phyloP scores from a whole-genome alignment of 345 rosid species.

The Microcos paniculata region DNA sequence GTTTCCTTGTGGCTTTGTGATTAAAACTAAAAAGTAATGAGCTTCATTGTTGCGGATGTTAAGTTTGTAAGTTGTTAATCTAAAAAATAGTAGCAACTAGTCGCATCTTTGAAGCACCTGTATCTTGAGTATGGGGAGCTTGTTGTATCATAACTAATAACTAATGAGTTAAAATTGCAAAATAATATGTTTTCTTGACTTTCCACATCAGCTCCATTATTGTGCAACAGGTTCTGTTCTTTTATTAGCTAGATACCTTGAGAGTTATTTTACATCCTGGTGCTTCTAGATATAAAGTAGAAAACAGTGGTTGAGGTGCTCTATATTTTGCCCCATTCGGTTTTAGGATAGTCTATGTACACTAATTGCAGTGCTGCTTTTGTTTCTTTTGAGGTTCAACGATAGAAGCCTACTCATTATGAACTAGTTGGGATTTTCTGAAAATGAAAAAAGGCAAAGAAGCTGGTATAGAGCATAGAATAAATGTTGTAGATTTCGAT shows the following conservation, averaged over 20 bases:
- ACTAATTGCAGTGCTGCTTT: too few relatives aligned
- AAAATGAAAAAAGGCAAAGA: not conserved
- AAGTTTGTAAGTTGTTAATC: not conserved
- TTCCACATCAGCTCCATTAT: not conserved
- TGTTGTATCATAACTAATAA: not conserved
- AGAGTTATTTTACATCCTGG: not conserved
- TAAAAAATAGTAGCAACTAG: not conserved
- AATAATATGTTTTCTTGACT: not conserved
- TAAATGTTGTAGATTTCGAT: not conserved
- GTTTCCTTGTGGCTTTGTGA: not conserved
- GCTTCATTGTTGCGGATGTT: not conserved
- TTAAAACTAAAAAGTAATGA: not conserved
- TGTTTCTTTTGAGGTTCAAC: too few relatives aligned
- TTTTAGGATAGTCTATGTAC: too few relatives aligned
- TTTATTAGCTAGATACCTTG: not conserved
- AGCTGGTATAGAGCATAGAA: not conserved
- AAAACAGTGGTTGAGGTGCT: too few relatives aligned
- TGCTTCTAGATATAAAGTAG: too few relatives aligned
- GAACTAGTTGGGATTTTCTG: not conserved
- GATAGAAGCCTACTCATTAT: too few relatives aligned
- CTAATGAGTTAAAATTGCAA: not conserved
- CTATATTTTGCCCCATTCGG: too few relatives aligned
- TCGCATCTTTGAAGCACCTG: not conserved
- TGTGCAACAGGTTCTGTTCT: not conserved
- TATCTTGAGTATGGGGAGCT: not conserved